Conservation (phyloP, 805 yeast species). For the Candida khao-thaluensis region DNA sequence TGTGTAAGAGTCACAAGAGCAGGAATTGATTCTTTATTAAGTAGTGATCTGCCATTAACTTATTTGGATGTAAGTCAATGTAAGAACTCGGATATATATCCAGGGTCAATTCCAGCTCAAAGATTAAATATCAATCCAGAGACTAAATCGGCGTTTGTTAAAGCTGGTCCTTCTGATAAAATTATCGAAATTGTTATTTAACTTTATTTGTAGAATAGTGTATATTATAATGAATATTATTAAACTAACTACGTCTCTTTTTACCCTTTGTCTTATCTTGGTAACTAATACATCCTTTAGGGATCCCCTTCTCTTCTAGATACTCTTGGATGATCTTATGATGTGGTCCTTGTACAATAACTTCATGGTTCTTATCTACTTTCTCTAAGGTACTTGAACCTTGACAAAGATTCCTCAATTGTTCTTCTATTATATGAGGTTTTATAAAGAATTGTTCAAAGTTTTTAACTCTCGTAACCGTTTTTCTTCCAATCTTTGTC, state of each 20-base stretch:
- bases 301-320: constrained; percentile 61
- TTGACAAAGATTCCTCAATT: constrained; percentile 76
- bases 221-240: constrained; percentile 8
- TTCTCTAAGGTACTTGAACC: constrained; percentile 80
- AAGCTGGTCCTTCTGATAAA: constrained; percentile 51
- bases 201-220: constrained; percentile 11
- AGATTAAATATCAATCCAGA: constrained; percentile 49
- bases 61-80: constrained; percentile 68
- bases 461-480: constrained; percentile 69
- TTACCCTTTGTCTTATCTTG: constrained; percentile 60
- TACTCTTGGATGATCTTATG: constrained; percentile 58
- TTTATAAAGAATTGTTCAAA: constrained; percentile 67
- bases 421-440: constrained; percentile 63
- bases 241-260: constrained; percentile 23
- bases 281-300: constrained; percentile 60
- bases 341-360: constrained; percentile 91
- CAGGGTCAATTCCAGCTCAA: constrained; percentile 59
- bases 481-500: constrained; percentile 76
- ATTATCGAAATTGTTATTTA: constrained; percentile 58
- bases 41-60: constrained; percentile 52
- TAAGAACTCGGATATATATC: constrained; percentile 62
- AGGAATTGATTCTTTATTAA: constrained; percentile 66
- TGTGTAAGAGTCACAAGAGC: constrained; percentile 76
- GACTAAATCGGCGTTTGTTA: constrained; percentile 58
- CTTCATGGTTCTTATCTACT: constrained; percentile 59